Percentiles rank a stretch among this genome's conserved stretches.
These are phyloP conservation scores for Babesia bigemina DNA, from an alignment of 169 alveolate genomes.

Conservation along the genomic window DNA sequence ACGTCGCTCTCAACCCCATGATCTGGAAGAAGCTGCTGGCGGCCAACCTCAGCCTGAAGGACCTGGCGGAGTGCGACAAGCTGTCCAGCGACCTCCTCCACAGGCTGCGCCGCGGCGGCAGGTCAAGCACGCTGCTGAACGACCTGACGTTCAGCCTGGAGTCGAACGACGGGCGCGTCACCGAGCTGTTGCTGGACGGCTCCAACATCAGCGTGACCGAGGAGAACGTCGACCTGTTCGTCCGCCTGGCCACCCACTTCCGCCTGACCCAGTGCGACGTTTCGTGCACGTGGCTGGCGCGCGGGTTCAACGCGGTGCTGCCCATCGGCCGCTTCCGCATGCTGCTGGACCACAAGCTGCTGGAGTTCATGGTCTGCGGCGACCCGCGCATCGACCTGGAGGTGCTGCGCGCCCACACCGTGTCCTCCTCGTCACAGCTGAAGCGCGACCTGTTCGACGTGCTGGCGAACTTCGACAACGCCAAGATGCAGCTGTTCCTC, in stretches of 20 bases:
- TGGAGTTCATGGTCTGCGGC: constrained; percentile 89
- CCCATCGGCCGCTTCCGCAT: constrained; percentile 88
- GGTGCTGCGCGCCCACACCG: constrained; percentile 84
- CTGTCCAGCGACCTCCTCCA: constrained; percentile 43
- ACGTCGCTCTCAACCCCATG: constrained; percentile 84
- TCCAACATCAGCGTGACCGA: constrained; percentile 75
- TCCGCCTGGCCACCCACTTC: constrained; percentile 81
- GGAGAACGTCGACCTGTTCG: constrained; percentile 78
- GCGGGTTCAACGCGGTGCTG: constrained; percentile 86
- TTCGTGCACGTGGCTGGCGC: constrained; percentile 76
- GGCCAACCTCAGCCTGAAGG: constrained; percentile 47
- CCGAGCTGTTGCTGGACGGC: constrained; percentile 72
- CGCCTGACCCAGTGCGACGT: constrained; percentile 82
- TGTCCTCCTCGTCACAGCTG: constrained; percentile 78
- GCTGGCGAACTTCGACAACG: constrained; percentile 83
- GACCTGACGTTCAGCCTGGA: constrained; percentile 57
- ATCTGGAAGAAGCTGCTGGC: constrained; percentile 86
- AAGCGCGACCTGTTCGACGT: constrained; percentile 84
- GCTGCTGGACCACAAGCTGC: constrained; percentile 78
- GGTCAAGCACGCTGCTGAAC: not conserved
- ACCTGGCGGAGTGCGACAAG: constrained; percentile 63
- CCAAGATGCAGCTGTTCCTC: constrained; percentile 84
- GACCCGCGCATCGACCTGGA: constrained; percentile 86
- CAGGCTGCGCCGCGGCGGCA: constrained; percentile 24
- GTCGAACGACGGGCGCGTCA: constrained; percentile 40